Evolutionary conservation across 257 asterid genomes (phyloP), one percentile per base, ranked within the genome.

Genomic region (Nicotiana tabacum): DNA sequence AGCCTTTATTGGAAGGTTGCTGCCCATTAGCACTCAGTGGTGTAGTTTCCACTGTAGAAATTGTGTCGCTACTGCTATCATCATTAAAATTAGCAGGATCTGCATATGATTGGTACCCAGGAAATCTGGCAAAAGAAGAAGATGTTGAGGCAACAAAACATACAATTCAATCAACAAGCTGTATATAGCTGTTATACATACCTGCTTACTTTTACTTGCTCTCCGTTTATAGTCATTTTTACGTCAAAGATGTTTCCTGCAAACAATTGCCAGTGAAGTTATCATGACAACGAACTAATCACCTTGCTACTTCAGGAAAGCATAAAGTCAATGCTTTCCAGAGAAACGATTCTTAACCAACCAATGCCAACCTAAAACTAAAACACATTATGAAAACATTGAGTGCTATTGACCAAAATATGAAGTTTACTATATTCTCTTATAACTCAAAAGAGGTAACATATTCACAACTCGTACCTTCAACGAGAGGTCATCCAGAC

Each of bases 231-330:
- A 61, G 88, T 92, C 96, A 91, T 92, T 89, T 89, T 94, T 82
- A 92, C 96, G 48, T 94, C 98, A 66, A 89, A 92, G 83, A 94
- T 91, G 64, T 94, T 94, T 85, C 97, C 96, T 92, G 90, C 81
- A 83, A 51, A 82, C 77, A 88, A 35, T 66, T 46, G 85, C 46
- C 62, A 65, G 77, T n/a, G 68, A 67, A 67, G 56, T 61, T 35
- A 64, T 82, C 15, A 51, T 82, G 66, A 24, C n/a, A 27, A 37
- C 24, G 15, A 57, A 18, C 5, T 74, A 30, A 48, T 80, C 11
- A 80, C 58, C 48, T 46, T 72, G 39, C 43, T 48, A 48, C 16
- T 27, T 24, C 0, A 0, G 15, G 64, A 24, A 76, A 51, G 46
- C 4, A 76, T 15, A 27, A 76, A 15, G 12, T 76, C 43, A 15